These are phyloP conservation scores for Rhodotorula sp. DNA, from an alignment of 1,284 basidiomycete species.

Conservation along the genomic window DNA sequence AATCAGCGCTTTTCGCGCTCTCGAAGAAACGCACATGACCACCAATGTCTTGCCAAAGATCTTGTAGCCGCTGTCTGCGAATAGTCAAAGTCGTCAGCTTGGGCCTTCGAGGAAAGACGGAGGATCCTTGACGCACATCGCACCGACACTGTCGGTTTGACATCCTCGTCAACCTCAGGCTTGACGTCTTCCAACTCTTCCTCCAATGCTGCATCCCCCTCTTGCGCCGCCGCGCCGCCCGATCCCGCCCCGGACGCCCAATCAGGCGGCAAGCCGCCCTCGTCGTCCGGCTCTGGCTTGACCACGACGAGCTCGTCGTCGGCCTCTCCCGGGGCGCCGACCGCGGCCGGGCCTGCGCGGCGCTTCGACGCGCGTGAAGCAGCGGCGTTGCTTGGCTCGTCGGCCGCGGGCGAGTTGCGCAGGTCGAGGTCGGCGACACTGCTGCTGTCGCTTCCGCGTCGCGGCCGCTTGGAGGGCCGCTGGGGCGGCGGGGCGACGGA, in stretches of 20 bases:
- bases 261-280: background rate
- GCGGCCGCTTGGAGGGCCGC: background rate
- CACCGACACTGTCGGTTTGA: conserved; percentile 34
- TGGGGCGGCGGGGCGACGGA: background rate
- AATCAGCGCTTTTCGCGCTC: too few relatives aligned
- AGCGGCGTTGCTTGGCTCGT: background rate
- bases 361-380: background rate
- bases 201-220: background rate
- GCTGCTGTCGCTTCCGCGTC: too few relatives aligned
- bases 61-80: conserved; percentile 34
- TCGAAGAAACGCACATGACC: conserved; percentile 33
- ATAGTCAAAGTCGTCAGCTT: background rate
- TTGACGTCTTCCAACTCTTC: background rate
- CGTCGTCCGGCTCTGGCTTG: conserved; percentile 30
- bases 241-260: background rate
- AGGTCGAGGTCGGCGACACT: too few relatives aligned
- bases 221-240: background rate
- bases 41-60: conserved; percentile 39
- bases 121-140: conserved; percentile 15
- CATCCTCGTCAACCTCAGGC: conserved; percentile 24
- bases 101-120: too few relatives aligned
- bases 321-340: background rate
- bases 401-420: background rate
- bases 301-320: conserved; percentile 15
- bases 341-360: background rate